These are phyloP conservation scores for Eucalyptus coolabah DNA, from an alignment of 345 rosid species.

Conservation along the genomic window DNA sequence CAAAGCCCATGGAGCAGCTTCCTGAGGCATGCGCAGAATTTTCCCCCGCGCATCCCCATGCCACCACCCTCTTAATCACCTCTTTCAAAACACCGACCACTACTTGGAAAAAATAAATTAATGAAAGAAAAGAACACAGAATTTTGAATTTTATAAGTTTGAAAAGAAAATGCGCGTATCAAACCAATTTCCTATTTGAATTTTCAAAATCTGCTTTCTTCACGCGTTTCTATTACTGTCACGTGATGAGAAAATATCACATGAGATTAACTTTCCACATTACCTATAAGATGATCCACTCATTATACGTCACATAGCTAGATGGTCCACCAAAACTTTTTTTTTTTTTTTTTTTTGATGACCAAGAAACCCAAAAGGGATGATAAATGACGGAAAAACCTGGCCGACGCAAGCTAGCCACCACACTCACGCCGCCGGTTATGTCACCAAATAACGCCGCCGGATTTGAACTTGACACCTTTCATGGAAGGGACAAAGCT, in stretches of 20 bases:
- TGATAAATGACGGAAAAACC: too few species aligned
- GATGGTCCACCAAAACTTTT: too few species aligned
- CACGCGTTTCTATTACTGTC: not conserved
- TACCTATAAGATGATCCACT: accelerated
- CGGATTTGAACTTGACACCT: too few species aligned
- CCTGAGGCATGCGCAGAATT: not conserved
- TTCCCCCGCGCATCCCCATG: not conserved
- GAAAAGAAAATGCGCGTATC: not conserved
- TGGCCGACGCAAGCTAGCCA: too few species aligned
- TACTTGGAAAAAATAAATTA: not conserved
- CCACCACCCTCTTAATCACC: not conserved
- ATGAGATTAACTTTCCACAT: too few species aligned
- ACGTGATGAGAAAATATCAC: too few species aligned
- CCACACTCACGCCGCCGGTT: too few species aligned
- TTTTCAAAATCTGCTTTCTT: not conserved
- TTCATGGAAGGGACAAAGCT: too few species aligned
- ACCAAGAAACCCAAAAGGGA: accelerated
- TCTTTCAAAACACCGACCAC: not conserved
- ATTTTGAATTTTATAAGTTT: too few species aligned
- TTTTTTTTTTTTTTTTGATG: too few species aligned
- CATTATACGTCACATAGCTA: too few species aligned
- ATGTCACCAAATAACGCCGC: too few species aligned
- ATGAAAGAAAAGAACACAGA: not conserved
- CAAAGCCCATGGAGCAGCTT: not conserved
- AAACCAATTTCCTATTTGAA: not conserved